Evolutionary conservation across 2,329 filamentous ascomycete genomes (phyloP).

Genomic region (Aspergillus transmontanensis): DNA sequence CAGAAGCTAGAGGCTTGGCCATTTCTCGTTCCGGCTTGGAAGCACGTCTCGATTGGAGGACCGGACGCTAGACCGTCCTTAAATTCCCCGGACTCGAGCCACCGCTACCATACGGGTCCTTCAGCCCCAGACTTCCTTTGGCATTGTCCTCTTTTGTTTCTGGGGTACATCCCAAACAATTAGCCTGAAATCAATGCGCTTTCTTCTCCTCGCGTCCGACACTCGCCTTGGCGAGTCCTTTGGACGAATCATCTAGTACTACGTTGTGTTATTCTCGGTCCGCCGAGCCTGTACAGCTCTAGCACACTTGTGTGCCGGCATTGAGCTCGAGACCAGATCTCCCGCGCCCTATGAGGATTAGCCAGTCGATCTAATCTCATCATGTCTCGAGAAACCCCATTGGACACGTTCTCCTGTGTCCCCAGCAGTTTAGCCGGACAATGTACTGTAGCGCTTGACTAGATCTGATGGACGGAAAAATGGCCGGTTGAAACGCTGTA

Average conservation of each 20-base stretch:
- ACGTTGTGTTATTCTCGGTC: neutral
- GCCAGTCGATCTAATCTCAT: neutral
- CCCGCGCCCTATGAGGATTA: neutral
- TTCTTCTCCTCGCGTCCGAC: neutral
- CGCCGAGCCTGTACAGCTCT: neutral
- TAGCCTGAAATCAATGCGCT: conserved; percentile 10
- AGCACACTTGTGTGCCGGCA: neutral
- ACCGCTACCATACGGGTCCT: conserved; percentile 6
- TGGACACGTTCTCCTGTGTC: neutral
- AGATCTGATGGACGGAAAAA: conserved; percentile 5
- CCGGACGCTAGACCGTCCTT: conserved; percentile 8
- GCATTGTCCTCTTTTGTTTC: neutral
- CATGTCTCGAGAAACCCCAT: neutral
- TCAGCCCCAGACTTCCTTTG: conserved; percentile 4
- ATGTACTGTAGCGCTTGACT: neutral
- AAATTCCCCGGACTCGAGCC: conserved; percentile 10
- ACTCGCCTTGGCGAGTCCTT: neutral
- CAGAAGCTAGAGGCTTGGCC: conserved; percentile 17
- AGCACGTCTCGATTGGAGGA: conserved; percentile 4
- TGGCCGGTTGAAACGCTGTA: conserved; percentile 9
- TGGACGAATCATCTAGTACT: neutral
- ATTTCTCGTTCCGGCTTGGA: conserved; percentile 10
- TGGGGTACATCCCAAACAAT: conserved; percentile 5
- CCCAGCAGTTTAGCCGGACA: conserved; percentile 1
- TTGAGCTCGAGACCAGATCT: neutral